phyloP scores from a whole-genome alignment of 768 basidiomycete species.

The Royoungia palumana region DNA sequence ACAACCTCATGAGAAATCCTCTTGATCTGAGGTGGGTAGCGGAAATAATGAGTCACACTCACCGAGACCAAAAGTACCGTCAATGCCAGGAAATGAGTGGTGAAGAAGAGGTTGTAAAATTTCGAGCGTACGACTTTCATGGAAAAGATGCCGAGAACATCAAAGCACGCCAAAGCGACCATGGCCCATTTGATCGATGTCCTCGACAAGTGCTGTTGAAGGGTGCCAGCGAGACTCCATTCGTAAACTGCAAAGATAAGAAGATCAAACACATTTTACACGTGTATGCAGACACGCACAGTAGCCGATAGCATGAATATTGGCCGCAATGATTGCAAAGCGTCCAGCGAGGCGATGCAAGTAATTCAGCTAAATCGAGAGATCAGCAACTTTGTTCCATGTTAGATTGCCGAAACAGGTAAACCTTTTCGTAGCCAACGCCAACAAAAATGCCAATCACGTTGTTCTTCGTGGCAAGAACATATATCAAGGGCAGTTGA shows the following conservation, averaged over 20 bases:
- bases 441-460: slow-evolving; percentile 55
- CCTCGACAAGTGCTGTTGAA: slow-evolving; percentile 33
- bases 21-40: background rate
- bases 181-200: slow-evolving; percentile 48
- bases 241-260: slow-evolving; percentile 46
- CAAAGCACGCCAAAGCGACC: slow-evolving; percentile 47
- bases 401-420: background rate
- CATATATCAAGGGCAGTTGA: slow-evolving; percentile 62
- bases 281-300: slow-evolving; percentile 36
- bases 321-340: slow-evolving; percentile 51
- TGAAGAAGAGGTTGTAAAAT: slow-evolving; percentile 63
- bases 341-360: slow-evolving; percentile 67
- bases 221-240: slow-evolving; percentile 47
- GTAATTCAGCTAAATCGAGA: slow-evolving; percentile 56
- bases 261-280: background rate
- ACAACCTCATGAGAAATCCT: background rate
- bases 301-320: slow-evolving; percentile 58
- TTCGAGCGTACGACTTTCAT: slow-evolving; percentile 49
- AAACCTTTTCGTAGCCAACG: slow-evolving; percentile 65
- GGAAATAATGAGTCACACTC: slow-evolving; percentile 18
- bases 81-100: slow-evolving; percentile 58
- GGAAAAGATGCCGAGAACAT: slow-evolving; percentile 63
- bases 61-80: slow-evolving; percentile 57
- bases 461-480: slow-evolving; percentile 70
- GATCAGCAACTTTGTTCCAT: background rate